Conservation (phyloP, 805 yeast species). For the Monosporozyma aquatica region DNA sequence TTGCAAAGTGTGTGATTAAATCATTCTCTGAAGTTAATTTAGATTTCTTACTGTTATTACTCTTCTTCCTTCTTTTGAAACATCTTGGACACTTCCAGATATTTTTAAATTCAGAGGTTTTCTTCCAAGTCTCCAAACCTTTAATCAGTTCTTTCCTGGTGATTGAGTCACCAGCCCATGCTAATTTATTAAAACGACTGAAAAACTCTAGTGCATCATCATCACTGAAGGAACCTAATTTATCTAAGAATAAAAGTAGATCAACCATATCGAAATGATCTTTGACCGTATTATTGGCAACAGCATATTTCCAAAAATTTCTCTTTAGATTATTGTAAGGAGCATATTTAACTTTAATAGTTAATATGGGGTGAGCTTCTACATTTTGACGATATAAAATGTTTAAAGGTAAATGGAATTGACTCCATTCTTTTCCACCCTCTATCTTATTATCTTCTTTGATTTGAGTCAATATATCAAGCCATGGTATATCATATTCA, state of each 20-base stretch:
- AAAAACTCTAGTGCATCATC: constrained; percentile 49
- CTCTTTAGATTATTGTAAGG: constrained; percentile 56
- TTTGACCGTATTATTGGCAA: constrained; percentile 36
- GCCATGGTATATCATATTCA: constrained; percentile 45
- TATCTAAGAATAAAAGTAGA: constrained; percentile 51
- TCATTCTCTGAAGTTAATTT: constrained; percentile 39
- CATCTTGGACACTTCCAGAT: constrained; percentile 78
- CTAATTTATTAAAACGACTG: constrained; percentile 34
- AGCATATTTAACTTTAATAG: constrained; percentile 53
- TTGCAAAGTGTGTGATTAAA: constrained; percentile 77
- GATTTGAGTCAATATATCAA: constrained; percentile 30
- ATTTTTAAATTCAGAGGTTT: constrained; percentile 32
- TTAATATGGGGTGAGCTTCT: constrained; percentile 34
- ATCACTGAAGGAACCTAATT: constrained; percentile 38
- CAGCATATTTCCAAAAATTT: constrained; percentile 59
- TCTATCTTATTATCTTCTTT: constrained; percentile 2
- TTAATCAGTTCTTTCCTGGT: constrained; percentile 38
- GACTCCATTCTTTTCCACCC: constrained; percentile 22
- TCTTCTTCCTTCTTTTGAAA: constrained; percentile 45
- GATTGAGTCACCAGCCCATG: constrained; percentile 49
- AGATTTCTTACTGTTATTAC: constrained; percentile 34
- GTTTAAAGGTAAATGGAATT: constrained; percentile 4
- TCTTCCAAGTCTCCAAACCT: constrained; percentile 36
- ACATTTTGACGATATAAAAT: constrained; percentile 13
- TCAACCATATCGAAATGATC: constrained; percentile 44